Evolutionary conservation across 2,329 filamentous ascomycete genomes (phyloP).

Genomic region (Lecanicillium sp.): DNA sequence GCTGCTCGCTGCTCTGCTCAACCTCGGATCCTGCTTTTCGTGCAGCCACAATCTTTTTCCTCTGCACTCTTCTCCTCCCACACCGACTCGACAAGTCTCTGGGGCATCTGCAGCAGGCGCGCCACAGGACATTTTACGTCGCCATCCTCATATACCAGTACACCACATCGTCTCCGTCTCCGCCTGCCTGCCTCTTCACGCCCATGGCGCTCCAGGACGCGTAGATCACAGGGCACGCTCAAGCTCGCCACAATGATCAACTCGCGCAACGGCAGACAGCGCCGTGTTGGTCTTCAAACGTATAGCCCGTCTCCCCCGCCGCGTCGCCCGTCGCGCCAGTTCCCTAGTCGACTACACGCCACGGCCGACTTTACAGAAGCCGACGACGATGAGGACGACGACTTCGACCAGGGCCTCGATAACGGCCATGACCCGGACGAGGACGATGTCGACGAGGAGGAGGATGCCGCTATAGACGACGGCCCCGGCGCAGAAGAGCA

Average conservation of each 20-base stretch:
- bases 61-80: neutral
- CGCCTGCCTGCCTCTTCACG: neutral
- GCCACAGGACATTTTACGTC: neutral
- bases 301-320: constrained; percentile 27
- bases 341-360: constrained; percentile 39
- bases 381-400: constrained; percentile 49
- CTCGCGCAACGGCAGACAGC: constrained; percentile 30
- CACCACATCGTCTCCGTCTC: neutral
- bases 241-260: constrained; percentile 29
- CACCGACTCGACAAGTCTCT: neutral
- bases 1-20: constrained; percentile 3
- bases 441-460: constrained; percentile 38
- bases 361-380: constrained; percentile 61
- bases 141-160: neutral
- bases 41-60: constrained; percentile 3
- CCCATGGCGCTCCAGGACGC: constrained; percentile 8
- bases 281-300: constrained; percentile 24
- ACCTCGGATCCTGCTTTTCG: constrained; percentile 8
- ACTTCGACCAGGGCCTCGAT: constrained; percentile 35
- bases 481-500: constrained; percentile 25
- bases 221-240: constrained; percentile 3
- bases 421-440: constrained; percentile 31
- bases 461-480: constrained; percentile 38
- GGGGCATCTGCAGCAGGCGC: neutral
- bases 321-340: constrained; percentile 22